Evolutionary conservation across 2,329 filamentous ascomycete species (phyloP), one percentile per base, ranked within the genome.

Genomic region (Thelonectria rubi): DNA sequence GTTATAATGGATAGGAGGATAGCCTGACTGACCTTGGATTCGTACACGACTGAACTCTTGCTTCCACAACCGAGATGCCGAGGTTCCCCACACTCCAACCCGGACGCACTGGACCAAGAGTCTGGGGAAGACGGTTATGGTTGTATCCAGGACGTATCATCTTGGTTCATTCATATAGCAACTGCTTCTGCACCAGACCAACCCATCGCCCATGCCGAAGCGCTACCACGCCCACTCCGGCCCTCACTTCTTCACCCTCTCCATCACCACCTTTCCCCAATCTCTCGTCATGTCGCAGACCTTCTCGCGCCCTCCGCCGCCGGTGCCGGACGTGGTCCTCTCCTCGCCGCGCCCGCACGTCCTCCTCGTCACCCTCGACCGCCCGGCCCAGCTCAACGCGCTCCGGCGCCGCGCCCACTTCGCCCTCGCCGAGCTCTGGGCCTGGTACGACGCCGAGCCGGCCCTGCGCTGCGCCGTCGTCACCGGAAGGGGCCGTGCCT

Each of bases 371-470:
- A 88, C 86, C 1, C 80, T 90, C 72, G 84, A 87, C 75, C 84
- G 86, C 0, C 84, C 86, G 5, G 71, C 76, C 32, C 79, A 83
- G 60, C 84, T 89, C 70, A 90, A 90, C 75, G 81, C 84, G 53
- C 81, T 90, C 69, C 79, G 78, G 8, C 75, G 77, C 2, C 70
- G 77, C 4, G 79, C 80, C 71, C 84, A 88, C 74, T 73, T 76
- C 56, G 79, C 79, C 55, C 79, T 86, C 26, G 78, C 80, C 53
- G 55, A 65, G 3, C 77, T 86, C 12, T 89, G 82, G 80, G 72
- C 76, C 26, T 89, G 86, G 83, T 89, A 85, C 73, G 88, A 91
- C 67, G 73, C 72, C n/a, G 84, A 90, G 72, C 83, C 86, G 1
- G 73, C 76, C 1, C 81, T 91, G 45, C 84, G 85, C 49, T 87